Conservation (phyloP, 2,329 filamentous ascomycete species). For the Verticillium klebahnii region DNA sequence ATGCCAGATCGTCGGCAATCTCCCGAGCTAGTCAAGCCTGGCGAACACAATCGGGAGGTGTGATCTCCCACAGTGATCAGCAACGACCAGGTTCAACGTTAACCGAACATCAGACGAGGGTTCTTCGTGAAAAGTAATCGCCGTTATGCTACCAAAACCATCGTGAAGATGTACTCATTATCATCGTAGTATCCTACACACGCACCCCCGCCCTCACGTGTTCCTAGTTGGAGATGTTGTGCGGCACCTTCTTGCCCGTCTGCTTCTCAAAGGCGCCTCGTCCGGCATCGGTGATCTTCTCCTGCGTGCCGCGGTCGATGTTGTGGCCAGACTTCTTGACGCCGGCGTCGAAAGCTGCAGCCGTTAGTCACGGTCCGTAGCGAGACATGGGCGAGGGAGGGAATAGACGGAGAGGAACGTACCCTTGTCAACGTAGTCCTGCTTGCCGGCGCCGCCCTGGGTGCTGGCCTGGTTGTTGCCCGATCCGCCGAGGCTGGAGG, state of each 20-base stretch:
- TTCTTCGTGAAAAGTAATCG: too few relatives aligned
- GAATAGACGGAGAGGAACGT: background rate
- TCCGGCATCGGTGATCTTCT: constrained; percentile 33
- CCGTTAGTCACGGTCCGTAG: too few relatives aligned
- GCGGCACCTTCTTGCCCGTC: constrained; percentile 17
- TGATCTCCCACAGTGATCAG: too few relatives aligned
- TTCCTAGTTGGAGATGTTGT: background rate
- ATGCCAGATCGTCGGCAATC: too few relatives aligned
- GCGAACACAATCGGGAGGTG: too few relatives aligned
- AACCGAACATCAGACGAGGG: too few relatives aligned
- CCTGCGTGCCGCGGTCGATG: constrained; percentile 26
- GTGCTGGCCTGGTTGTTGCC: background rate
- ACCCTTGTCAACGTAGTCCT: constrained; percentile 36
- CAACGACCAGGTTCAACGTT: too few relatives aligned
- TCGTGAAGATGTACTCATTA: background rate
- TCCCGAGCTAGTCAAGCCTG: too few relatives aligned
- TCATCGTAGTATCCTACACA: background rate
- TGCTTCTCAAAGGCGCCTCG: constrained; percentile 30
- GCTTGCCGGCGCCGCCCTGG: constrained; percentile 10
- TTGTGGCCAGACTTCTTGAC: constrained; percentile 30
- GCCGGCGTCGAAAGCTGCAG: constrained; percentile 21
- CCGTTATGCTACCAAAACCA: background rate
- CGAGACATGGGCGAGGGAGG: too few relatives aligned
- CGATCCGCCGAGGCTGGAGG: background rate
- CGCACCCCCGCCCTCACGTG: background rate